Evolutionary conservation across 495 filamentous ascomycete species (phyloP).

Genomic region (Neurospora discreta): DNA sequence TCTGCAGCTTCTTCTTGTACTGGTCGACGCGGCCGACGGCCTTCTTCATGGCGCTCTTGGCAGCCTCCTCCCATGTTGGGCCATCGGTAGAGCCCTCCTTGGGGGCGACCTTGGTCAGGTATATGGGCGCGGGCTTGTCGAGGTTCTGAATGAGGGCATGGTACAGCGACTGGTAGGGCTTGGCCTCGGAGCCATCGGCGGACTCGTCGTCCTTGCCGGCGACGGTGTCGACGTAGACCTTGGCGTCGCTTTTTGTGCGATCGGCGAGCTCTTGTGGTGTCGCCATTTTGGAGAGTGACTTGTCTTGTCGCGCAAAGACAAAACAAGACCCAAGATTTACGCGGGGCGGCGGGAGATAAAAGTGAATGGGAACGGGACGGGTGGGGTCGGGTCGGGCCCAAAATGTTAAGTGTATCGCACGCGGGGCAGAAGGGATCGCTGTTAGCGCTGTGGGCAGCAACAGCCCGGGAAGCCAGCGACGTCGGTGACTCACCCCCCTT

Average conservation of each 20-base stretch:
- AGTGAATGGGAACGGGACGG: conserved; percentile 2
- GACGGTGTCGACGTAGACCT: conserved; percentile 71
- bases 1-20: conserved; percentile 67
- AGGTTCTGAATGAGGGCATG: conserved; percentile 66
- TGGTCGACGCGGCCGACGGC: conserved; percentile 57
- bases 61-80: conserved; percentile 68
- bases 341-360: conserved; percentile 1
- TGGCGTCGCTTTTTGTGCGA: conserved; percentile 35
- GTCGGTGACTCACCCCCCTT: conserved; percentile 9
- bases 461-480: neutral
- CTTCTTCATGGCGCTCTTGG: conserved; percentile 78
- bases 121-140: conserved; percentile 46
- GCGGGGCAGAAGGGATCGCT: conserved; percentile 16
- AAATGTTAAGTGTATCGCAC: conserved; percentile 1
- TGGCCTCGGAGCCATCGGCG: conserved; percentile 55
- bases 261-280: conserved; percentile 30
- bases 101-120: conserved; percentile 56
- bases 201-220: conserved; percentile 56
- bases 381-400: neutral
- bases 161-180: conserved; percentile 70
- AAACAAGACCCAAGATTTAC: conserved; percentile 9
- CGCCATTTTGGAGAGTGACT: conserved; percentile 16
- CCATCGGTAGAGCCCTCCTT: conserved; percentile 45
- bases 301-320: neutral
- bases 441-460: neutral